Percentiles rank a stretch among this genome's conserved stretches.
phyloP scores from a whole-genome alignment of 371 early-diverging fungal genomes.

The Apophysomyces trapeziformis region DNA sequence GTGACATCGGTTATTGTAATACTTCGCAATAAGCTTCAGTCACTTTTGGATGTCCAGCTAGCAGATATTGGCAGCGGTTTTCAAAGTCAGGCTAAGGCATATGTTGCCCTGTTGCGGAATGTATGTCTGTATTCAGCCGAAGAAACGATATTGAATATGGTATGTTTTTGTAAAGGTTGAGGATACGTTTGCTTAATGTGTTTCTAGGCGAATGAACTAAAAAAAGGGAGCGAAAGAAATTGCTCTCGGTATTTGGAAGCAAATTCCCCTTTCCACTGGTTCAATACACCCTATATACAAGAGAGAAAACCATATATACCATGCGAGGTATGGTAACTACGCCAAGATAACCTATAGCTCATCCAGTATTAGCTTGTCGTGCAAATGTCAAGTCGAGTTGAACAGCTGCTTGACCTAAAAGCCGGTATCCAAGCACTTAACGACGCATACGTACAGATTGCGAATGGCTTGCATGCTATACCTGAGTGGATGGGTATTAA shows the following conservation, averaged over 20 bases:
- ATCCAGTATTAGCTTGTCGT: slow-evolving; percentile 7
- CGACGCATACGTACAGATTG: not conserved
- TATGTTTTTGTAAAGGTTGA: not conserved
- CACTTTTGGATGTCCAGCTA: not conserved
- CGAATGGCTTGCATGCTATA: not conserved
- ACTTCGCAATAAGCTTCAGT: not conserved
- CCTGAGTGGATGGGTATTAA: not conserved
- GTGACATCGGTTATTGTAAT: not conserved
- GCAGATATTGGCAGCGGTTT: not conserved
- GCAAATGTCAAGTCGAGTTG: slow-evolving; percentile 14
- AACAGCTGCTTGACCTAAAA: slow-evolving; percentile 10
- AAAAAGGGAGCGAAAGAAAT: slow-evolving; percentile 2
- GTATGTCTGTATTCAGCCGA: slow-evolving; percentile 7
- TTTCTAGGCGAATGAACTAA: not conserved
- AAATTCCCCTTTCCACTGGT: slow-evolving; percentile 29
- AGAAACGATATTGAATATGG: slow-evolving; percentile 6
- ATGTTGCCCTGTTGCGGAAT: not conserved
- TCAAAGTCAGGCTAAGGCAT: slow-evolving; percentile 5
- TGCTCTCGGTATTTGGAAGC: slow-evolving; percentile 10
- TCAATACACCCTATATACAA: slow-evolving; percentile 26
- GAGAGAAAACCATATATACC: slow-evolving; percentile 20
- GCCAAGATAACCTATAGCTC: not conserved
- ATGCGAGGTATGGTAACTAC: slow-evolving; percentile 10
- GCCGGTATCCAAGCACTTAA: slow-evolving; percentile 11
- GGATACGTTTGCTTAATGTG: not conserved